Evolutionary conservation across 352 stramenopile genomes (phyloP).

Genomic region (Globisporangium orthogonon): DNA sequence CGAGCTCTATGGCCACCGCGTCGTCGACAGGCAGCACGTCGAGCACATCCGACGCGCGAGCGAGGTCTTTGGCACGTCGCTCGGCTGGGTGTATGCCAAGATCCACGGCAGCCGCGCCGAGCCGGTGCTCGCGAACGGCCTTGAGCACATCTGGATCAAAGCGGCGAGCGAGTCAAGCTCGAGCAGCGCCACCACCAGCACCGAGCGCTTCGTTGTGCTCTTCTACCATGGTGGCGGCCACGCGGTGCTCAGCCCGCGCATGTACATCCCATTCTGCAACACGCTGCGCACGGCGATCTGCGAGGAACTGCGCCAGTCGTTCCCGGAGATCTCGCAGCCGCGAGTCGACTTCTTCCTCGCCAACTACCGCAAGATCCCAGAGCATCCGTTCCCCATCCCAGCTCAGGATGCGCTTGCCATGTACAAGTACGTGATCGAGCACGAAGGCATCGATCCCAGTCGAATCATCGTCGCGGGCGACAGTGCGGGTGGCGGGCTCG

Average conservation of each 20-base stretch:
- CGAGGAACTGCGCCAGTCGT: conserved; percentile 9
- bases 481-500: conserved; percentile 37
- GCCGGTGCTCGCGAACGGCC: conserved; percentile 18
- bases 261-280: conserved; percentile 39
- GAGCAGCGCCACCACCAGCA: not conserved
- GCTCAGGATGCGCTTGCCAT: conserved; percentile 27
- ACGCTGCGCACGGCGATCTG: conserved; percentile 16
- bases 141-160: conserved; percentile 34
- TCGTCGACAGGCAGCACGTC: conserved; percentile 13
- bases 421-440: conserved; percentile 32
- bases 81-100: not conserved
- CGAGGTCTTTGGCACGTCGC: conserved; percentile 1
- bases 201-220: conserved; percentile 10
- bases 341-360: conserved; percentile 30
- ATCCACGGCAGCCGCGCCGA: conserved; percentile 17
- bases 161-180: not conserved
- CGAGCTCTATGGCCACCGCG: conserved; percentile 19
- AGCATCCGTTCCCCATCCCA: conserved; percentile 30
- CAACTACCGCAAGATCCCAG: conserved; percentile 49
- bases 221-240: conserved; percentile 40
- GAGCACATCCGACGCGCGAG: conserved; percentile 19
- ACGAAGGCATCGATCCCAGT: conserved; percentile 19
- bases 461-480: conserved; percentile 42
- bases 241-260: conserved; percentile 26
- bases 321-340: not conserved